Evolutionary conservation across 495 filamentous ascomycete genomes (phyloP).

Genomic region (Cenococcum geophilum): DNA sequence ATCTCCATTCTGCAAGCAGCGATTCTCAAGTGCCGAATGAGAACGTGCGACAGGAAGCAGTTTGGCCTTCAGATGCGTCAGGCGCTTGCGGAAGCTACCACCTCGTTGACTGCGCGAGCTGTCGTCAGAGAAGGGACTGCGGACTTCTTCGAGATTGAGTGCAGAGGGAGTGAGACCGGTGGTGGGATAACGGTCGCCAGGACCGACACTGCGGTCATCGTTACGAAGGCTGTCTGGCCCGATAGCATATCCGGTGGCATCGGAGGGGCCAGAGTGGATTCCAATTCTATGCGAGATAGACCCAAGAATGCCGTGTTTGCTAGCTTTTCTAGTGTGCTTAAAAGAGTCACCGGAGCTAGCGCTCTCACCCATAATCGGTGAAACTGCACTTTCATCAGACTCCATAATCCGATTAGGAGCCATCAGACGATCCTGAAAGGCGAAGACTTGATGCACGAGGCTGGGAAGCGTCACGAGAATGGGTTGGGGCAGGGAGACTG

Average conservation of each 20-base stretch:
- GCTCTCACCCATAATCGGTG: not conserved
- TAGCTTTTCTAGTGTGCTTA: not conserved
- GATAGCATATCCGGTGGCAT: not conserved
- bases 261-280: not conserved
- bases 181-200: slow-evolving; percentile 37
- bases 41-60: slow-evolving; percentile 4
- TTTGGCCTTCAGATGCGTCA: slow-evolving; percentile 32
- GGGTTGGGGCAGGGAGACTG: slow-evolving; percentile 29
- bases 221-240: slow-evolving; percentile 2
- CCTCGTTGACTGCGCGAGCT: slow-evolving; percentile 32
- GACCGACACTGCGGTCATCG: slow-evolving; percentile 22
- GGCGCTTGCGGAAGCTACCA: slow-evolving; percentile 31
- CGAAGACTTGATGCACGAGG: slow-evolving; percentile 21
- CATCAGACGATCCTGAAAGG: slow-evolving; percentile 11
- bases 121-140: slow-evolving; percentile 43
- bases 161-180: slow-evolving; percentile 29
- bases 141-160: slow-evolving; percentile 35
- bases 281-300: slow-evolving; percentile 1
- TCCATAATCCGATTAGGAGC: not conserved
- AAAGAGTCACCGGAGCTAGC: not conserved
- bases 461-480: slow-evolving; percentile 17
- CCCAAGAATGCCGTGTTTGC: not conserved
- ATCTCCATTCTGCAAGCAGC: slow-evolving; percentile 8
- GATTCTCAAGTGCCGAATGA: slow-evolving; percentile 17
- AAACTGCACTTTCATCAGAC: not conserved